Evolutionary conservation across 768 basidiomycete genomes (phyloP), one percentile per base, ranked within the genome.

Genomic region (Zangia roseola): DNA sequence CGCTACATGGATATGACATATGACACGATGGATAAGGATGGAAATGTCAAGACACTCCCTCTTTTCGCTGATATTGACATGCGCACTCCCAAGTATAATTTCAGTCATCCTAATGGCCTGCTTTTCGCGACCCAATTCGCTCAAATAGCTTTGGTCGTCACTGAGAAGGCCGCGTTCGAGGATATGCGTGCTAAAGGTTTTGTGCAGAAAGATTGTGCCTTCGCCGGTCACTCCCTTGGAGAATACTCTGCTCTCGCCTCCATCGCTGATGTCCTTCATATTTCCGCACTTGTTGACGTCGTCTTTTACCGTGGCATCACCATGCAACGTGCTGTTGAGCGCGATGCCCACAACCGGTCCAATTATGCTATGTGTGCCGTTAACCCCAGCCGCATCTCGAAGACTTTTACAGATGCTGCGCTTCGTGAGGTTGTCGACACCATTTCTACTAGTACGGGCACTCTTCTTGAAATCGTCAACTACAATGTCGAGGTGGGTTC

Each of bases 1-100:
- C 85, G 97, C n/a, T 99, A 99, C 73, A 98, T 98, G 92, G 94
- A 94, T 58, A 97, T 99, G 89, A 88, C 90, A 5, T 98, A 97
- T 74, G 94, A 97, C 64, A 86, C 93, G 0, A 88, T 91, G 79
- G 95, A 97, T 72, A 92, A 91, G 73, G 93, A 94, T 60, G 95
- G 95, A 48, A 86, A 88, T 62, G 82, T 97, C 69, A 94, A 94
- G 78, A 97, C 93, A 0, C 85, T 97, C 12, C 94, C 95, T 39
- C 83, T 99, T 45, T 99, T 98, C 68, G 80, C 88, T 40, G 95
- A 98, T 68, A 98, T 99, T 69, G 86, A 94, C 63, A 80, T 86
- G 43, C 92, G 94, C 57, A 95, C 93, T 0, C 92, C 91, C 40
- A 88, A 91, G 59, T 97, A 98, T 71, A 98, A 94, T n/a, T 99